Evolutionary conservation across 805 yeast species (phyloP).

Genomic region (Kuraishia borneana): DNA sequence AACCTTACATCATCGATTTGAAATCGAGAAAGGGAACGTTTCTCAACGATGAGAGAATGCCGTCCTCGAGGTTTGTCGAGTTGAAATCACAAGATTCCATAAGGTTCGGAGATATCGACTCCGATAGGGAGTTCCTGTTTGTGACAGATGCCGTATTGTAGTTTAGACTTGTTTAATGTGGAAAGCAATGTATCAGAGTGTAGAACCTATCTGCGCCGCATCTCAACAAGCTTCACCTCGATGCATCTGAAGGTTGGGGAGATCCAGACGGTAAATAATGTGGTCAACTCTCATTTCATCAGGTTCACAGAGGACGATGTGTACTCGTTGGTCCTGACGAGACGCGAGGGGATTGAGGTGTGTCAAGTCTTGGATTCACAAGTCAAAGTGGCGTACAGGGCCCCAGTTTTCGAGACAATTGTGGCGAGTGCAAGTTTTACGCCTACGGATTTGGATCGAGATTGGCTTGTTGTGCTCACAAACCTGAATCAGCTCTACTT

Average conservation of each 20-base stretch:
- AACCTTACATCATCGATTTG: slow-evolving; percentile 14
- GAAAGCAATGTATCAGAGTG: not conserved
- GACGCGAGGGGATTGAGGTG: slow-evolving; percentile 1
- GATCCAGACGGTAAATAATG: not conserved
- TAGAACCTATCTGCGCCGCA: not conserved
- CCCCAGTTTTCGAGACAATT: not conserved
- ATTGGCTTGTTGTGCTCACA: slow-evolving; percentile 1
- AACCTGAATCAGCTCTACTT: not conserved
- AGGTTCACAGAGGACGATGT: not conserved
- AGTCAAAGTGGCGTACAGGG: not conserved
- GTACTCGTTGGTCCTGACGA: not conserved
- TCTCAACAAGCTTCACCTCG: not conserved
- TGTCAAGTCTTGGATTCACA: not conserved
- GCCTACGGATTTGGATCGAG: not conserved
- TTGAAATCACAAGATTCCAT: slow-evolving; percentile 13
- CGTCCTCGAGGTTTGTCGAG: slow-evolving; percentile 13
- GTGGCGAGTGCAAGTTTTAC: not conserved
- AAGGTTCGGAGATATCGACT: slow-evolving; percentile 14
- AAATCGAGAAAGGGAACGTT: slow-evolving; percentile 19
- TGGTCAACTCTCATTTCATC: not conserved
- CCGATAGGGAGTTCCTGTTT: slow-evolving; percentile 12
- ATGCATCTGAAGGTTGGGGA: not conserved
- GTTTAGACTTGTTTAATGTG: too few relatives aligned
- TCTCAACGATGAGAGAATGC: slow-evolving; percentile 15
- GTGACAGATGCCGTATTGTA: slow-evolving; percentile 8